Percentiles rank a stretch among this genome's conserved stretches.
phyloP scores from a whole-genome alignment of 1,284 basidiomycete species.

The Leucoagaricus sp. region DNA sequence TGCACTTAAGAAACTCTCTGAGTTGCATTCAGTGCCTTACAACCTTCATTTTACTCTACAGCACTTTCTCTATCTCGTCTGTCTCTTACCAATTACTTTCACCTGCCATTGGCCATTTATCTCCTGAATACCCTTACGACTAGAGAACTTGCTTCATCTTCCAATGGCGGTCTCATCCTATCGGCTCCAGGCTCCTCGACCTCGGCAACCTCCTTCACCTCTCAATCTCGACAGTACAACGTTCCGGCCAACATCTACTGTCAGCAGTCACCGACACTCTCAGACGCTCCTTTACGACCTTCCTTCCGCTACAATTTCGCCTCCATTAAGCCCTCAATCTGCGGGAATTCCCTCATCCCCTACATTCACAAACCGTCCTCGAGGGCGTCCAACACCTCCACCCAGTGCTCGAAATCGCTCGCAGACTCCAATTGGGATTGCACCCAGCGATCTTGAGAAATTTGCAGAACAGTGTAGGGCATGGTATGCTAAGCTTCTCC shows the following conservation, averaged over 20 bases:
- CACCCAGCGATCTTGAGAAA: constrained; percentile 64
- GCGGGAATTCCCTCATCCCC: constrained; percentile 56
- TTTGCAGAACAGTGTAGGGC: constrained; percentile 73
- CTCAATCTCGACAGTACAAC: constrained; percentile 53
- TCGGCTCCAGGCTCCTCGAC: constrained; percentile 61
- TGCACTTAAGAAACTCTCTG: constrained; percentile 17
- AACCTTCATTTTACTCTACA: not conserved
- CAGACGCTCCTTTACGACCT: constrained; percentile 75
- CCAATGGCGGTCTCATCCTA: constrained; percentile 62
- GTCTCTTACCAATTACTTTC: not conserved
- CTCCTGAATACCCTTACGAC: not conserved
- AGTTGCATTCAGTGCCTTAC: constrained; percentile 9
- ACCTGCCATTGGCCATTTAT: not conserved
- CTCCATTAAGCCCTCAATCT: constrained; percentile 49
- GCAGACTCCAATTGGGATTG: constrained; percentile 59
- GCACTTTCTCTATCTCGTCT: not conserved
- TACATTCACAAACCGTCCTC: constrained; percentile 43
- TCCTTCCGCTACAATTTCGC: constrained; percentile 56
- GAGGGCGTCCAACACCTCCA: constrained; percentile 56
- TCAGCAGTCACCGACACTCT: constrained; percentile 42
- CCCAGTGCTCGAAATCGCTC: constrained; percentile 59
- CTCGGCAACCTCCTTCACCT: constrained; percentile 64
- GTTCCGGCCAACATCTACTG: constrained; percentile 45
- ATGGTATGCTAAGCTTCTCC: constrained; percentile 49
- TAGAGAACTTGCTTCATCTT: constrained; percentile 16